Base-by-base conservation (phyloP, 495 filamentous ascomycete species). In the Amniculicola lignicola region DNA sequence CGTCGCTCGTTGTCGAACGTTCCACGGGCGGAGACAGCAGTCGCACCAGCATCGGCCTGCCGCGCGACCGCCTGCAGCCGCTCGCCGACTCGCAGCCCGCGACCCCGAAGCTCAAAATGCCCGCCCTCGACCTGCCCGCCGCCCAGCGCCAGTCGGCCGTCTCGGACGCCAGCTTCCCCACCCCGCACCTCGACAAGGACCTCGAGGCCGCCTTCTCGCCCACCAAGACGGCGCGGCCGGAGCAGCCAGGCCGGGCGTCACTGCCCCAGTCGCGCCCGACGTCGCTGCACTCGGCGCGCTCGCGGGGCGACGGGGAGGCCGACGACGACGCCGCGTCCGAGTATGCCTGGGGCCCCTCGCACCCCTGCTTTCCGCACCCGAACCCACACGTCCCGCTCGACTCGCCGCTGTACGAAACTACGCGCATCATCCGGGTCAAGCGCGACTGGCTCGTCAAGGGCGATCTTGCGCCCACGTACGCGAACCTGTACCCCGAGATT, bases 401-500 rank as follows among this genome's bases (percentile, higher is more conserved):
- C 39, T 92, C 88, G 1, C 75, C 80, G 5, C 82, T 95, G 58
- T 86, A 85, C 62, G 69, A 76, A 37, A 82, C 74, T 5, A 99
- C 93, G 14, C 83, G 90, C 54, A 85, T 99, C 46, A 96, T 99
- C 66, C 86, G 93, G 1, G 85, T 99, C 45, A 78, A 81, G 21
- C 78, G 93, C 21, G 93, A 97, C 68, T 99, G 90, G 87, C 85
- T 96, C 77, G 67, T 88, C 18, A 79, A 80, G 36, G 94, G 90
- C 4, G 93, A 99, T 68, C 74, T 96, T n/a, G 90, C 90, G 6
- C 93, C 93, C 15, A 87, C 88, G 0, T 96, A 90, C 64, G 90
- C 88, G 5, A 96, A 95, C 57, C 78, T 95, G 0, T 99, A 97
- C 60, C 93, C 93, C 0, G 93, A 97, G 61, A 94, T 97, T 50